Conservation (phyloP, 2,329 filamentous ascomycete species). For the Arthrobotrys conoides region DNA sequence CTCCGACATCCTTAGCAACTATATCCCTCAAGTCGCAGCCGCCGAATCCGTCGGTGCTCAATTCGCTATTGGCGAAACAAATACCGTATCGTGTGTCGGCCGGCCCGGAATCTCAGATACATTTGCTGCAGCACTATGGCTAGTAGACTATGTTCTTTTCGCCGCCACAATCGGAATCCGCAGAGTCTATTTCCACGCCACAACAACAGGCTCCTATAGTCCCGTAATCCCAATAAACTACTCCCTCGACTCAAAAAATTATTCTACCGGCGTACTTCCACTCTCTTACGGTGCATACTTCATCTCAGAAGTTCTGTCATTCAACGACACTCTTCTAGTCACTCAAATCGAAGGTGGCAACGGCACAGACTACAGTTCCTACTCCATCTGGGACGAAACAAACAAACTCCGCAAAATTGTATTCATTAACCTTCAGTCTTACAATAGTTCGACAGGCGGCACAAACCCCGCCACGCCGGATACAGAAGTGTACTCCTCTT, state of each 20-base stretch:
- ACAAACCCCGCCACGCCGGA: conserved; percentile 28
- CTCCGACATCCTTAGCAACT: conserved; percentile 23
- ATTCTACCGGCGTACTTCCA: conserved; percentile 36
- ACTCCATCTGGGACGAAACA: conserved; percentile 47
- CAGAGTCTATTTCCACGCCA: conserved; percentile 63
- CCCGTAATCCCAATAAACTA: conserved; percentile 37
- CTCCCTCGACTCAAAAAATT: background rate
- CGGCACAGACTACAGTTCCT: conserved; percentile 51
- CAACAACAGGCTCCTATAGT: conserved; percentile 62
- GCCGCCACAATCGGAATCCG: conserved; percentile 63
- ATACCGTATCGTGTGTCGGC: conserved; percentile 65
- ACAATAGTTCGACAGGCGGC: conserved; percentile 30
- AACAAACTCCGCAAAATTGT: conserved; percentile 50
- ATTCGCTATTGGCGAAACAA: conserved; percentile 65
- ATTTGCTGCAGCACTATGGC: conserved; percentile 64
- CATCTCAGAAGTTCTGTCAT: conserved; percentile 46
- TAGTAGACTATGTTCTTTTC: conserved; percentile 63
- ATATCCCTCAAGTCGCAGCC: conserved; percentile 44
- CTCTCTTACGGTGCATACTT: conserved; percentile 56
- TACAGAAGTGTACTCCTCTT: conserved; percentile 25
- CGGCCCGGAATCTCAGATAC: conserved; percentile 63
- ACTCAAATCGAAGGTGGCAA: conserved; percentile 30
- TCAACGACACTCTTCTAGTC: conserved; percentile 36
- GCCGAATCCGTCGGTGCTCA: conserved; percentile 45
- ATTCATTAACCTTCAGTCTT: conserved; percentile 45